Base-by-base conservation (phyloP, 2,329 filamentous ascomycete genomes). In the Fusarium drepaniforme region DNA sequence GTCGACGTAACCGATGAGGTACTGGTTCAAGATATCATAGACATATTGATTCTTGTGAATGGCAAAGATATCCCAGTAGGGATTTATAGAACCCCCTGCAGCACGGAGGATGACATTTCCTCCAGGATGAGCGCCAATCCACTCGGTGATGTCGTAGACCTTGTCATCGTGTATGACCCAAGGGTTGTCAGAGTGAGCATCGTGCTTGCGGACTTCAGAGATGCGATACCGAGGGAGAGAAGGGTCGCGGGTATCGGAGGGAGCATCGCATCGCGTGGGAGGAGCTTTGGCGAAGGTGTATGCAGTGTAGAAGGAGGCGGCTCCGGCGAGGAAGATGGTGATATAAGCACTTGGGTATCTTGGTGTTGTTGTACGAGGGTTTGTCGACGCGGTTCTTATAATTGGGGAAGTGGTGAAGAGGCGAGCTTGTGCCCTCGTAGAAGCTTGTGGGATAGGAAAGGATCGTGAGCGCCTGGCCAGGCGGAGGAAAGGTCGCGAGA, bases 101-200 rank as follows among this genome's bases (percentile, higher is more conserved):
- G 92, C 92, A 35, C 89, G 87, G 11, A 93, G 84, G 68, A 93
- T 93, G 16, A 93, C 90, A 63, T 92, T 89, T 49, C 92, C 92
- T 5, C 92, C 92, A 0, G 92, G 92, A 78, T 93, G 92, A 1
- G 87, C 90, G 1, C 86, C 83, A 25, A 93, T 83, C 90, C 91
- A 93, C 61, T 93, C 90, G 1, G 91, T 93, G 63, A 93, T 93
- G 77, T 93, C 89, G 84, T 93, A 93, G 23, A 93, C 91, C 67
- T 90, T 89, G 78, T 90, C 89, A 28, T 86, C 89, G 64, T 87
- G 86, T n/a, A 89, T 90, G 5, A 93, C 88, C 92, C 92, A 93
- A 3, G 91, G 91, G 12, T 84, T 81, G 1, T 85, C 79, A 0
- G 90, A 89, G 23, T 85, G 84, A 21, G 84, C 83, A n/a, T 88